These are phyloP conservation scores for Ricinus communis DNA, from an alignment of 345 rosid genomes.

Conservation along the genomic window DNA sequence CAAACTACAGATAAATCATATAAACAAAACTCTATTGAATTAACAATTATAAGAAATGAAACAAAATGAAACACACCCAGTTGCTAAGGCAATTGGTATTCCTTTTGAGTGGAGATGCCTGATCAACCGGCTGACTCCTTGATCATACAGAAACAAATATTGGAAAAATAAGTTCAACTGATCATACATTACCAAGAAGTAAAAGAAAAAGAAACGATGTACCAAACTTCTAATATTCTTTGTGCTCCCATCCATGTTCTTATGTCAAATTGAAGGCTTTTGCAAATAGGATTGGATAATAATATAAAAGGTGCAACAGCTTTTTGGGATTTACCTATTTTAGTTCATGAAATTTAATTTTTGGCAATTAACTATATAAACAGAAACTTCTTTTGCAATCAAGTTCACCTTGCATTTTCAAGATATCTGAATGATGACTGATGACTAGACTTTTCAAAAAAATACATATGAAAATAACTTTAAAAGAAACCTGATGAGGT, in stretches of 20 bases:
- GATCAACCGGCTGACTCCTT: constrained; percentile 78
- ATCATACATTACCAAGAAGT: constrained; percentile 5
- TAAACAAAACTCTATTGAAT: neutral
- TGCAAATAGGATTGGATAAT: neutral
- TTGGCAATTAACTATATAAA: neutral
- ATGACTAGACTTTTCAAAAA: too few relatives aligned
- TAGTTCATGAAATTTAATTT: neutral
- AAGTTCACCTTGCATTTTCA: too few relatives aligned
- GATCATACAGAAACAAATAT: neutral
- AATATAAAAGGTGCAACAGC: neutral
- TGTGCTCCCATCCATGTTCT: neutral
- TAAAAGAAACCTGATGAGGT: too few relatives aligned
- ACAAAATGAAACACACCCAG: constrained; percentile 50
- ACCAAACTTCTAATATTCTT: neutral
- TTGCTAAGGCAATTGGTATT: constrained; percentile 74
- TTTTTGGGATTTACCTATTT: too few relatives aligned
- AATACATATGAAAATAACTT: too few relatives aligned
- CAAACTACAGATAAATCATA: neutral
- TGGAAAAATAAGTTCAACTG: neutral
- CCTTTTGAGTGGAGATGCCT: constrained; percentile 77
- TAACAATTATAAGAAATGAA: constrained; percentile 7
- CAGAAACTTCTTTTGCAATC: neutral
- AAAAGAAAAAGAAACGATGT: neutral
- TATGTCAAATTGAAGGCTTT: neutral
- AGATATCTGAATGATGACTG: too few relatives aligned